Conservation (phyloP, 306 rosid species). For the Fragaria iinumae region DNA sequence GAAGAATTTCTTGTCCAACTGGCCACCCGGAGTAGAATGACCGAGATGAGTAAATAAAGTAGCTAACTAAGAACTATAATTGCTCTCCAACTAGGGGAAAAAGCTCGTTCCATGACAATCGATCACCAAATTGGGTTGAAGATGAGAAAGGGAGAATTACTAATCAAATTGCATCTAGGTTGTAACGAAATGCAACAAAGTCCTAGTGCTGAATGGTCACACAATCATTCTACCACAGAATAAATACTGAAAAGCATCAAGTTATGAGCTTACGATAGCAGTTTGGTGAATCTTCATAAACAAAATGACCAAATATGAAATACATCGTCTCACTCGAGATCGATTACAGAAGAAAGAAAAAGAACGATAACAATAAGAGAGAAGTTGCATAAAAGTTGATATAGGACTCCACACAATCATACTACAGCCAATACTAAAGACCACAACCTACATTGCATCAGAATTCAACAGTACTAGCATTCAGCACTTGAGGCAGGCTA, state of each 20-base stretch:
- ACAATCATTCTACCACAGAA: background rate
- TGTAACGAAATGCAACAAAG: background rate
- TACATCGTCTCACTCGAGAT: background rate
- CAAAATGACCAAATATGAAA: background rate
- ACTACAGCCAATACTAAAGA: conserved; percentile 1
- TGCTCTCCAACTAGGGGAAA: too few species aligned
- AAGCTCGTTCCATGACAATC: too few species aligned
- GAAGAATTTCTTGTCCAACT: too few species aligned
- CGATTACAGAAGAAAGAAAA: background rate
- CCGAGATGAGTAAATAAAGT: too few species aligned
- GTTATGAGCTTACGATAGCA: background rate
- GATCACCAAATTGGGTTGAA: too few species aligned
- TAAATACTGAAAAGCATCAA: background rate
- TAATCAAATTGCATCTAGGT: too few species aligned
- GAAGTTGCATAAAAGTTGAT: background rate
- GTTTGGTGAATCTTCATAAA: background rate
- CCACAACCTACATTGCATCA: conserved; percentile 6
- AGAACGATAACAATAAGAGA: background rate
- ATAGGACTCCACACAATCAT: conserved; percentile 3
- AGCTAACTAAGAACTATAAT: too few species aligned
- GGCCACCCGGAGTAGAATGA: too few species aligned
- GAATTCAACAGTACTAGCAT: background rate
- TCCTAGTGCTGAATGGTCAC: background rate
- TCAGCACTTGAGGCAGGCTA: background rate
- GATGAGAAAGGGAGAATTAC: too few species aligned